These are phyloP conservation scores for Phascolomyces articulosus DNA, from an alignment of 371 early-diverging fungal genomes.

Conservation along the genomic window DNA sequence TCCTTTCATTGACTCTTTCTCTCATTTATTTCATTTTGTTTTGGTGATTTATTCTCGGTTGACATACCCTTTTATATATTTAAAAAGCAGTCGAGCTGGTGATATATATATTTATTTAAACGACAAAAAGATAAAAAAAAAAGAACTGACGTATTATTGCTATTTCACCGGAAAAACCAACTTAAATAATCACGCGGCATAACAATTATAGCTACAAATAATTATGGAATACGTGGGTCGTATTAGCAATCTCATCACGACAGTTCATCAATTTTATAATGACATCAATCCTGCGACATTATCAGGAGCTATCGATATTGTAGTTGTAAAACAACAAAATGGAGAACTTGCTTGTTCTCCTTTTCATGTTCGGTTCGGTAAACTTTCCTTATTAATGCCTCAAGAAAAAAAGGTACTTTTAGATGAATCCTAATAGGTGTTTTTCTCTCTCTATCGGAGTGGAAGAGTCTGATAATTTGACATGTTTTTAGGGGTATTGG, in stretches of 20 bases:
- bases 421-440: too few relatives aligned
- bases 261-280: conserved; percentile 91
- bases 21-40: background rate
- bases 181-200: background rate
- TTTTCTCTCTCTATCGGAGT: background rate
- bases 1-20: background rate
- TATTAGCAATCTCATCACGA: conserved; percentile 50
- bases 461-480: background rate
- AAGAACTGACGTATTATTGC: too few relatives aligned
- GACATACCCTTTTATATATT: too few relatives aligned
- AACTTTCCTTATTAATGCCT: conserved; percentile 90
- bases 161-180: background rate
- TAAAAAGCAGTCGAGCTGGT: too few relatives aligned
- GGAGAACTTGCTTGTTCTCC: conserved; percentile 89
- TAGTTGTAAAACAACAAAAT: conserved; percentile 83
- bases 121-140: too few relatives aligned
- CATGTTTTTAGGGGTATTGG: conserved; percentile 7
- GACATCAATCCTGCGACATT: conserved; percentile 97
- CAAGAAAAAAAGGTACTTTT: conserved; percentile 73
- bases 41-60: background rate
- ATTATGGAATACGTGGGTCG: conserved; percentile 33
- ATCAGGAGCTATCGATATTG: conserved; percentile 98
- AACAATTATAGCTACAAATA: background rate
- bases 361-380: conserved; percentile 98
- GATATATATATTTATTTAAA: too few relatives aligned